Evolutionary conservation across 805 yeast genomes (phyloP), one percentile per base, ranked within the genome.

Genomic region (Phaffomyces antillensis): DNA sequence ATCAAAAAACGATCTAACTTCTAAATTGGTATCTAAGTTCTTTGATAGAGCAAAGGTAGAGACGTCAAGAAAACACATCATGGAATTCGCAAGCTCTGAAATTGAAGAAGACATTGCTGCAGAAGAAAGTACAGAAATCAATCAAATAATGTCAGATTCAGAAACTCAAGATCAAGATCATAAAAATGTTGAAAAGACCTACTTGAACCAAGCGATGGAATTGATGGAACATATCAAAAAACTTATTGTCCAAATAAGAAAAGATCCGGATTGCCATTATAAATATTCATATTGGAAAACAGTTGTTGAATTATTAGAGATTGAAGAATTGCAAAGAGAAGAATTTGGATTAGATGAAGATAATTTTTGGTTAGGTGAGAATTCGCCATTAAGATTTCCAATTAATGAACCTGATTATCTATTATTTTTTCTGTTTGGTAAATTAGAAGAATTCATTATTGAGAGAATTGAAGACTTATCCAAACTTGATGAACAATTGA

Each of bases 311-410:
- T 51, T 68, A 15, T 49, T 71, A 9, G 65, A 59, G 18, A 34
- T 55, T 4, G 51, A 58, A 12, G 61, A 54, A 1, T 51, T 52
- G 1, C 56, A 55, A 12, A 39, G 39, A 1, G 49, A 51, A 0
- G 49, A 46, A 4, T 37, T 47, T 1, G 48, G 54, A 3, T 43
- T 60, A 20, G 52, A 58, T 3, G 60, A 65, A 37, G 50, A 63
- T 2, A 59, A 65, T 33, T 81, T 68, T 55, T 87, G 95, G 95
- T 52, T 86, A 2, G 71, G 83, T 8, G 78, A 77, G 2, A 55
- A 63, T 2, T 80, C 89, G 1, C 96, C 96, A 0, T 64, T 87
- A 36, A 69, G 83, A 38, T 76, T 73, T 44, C 93, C 93, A 0
- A 65, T 83, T 34, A 74, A 73, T 51, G 89, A 87, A 58, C 79